phyloP scores from a whole-genome alignment of 2,329 filamentous ascomycete species.

The Ceratocystis diversiconidia region DNA sequence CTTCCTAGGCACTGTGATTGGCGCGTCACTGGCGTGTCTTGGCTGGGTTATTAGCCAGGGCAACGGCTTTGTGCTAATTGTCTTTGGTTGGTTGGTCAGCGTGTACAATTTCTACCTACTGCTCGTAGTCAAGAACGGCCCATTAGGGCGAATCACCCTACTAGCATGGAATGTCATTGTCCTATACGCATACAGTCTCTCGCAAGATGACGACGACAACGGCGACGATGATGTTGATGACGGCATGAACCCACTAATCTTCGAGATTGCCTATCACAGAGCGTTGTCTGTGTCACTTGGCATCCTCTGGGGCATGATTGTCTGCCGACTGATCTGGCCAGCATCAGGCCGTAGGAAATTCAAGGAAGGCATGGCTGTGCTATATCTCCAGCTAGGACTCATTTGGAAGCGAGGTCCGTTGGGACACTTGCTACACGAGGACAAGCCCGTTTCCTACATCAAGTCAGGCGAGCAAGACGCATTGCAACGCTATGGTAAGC shows the following conservation, averaged over 20 bases:
- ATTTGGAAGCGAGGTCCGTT: constrained; percentile 93
- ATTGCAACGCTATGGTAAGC: constrained; percentile 57
- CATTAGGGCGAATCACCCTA: constrained; percentile 84
- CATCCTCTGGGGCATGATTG: constrained; percentile 80
- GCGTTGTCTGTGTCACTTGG: constrained; percentile 75
- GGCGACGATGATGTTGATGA: constrained; percentile 83
- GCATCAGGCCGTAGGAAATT: constrained; percentile 81
- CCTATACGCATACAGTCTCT: constrained; percentile 84
- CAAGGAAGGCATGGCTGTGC: constrained; percentile 73
- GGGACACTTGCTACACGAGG: constrained; percentile 51
- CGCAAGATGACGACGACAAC: constrained; percentile 62
- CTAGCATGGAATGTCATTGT: constrained; percentile 93
- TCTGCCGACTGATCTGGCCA: constrained; percentile 84
- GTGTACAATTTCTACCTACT: constrained; percentile 84
- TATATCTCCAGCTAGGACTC: constrained; percentile 88
- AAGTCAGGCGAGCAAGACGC: constrained; percentile 75
- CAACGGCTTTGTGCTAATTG: constrained; percentile 59
- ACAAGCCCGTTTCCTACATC: constrained; percentile 56
- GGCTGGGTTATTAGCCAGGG: constrained; percentile 66
- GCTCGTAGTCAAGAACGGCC: constrained; percentile 66
- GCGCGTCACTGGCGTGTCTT: constrained; percentile 58
- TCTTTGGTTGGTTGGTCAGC: constrained; percentile 69
- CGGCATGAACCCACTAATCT: constrained; percentile 67
- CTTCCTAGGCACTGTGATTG: constrained; percentile 73
- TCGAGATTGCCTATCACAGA: constrained; percentile 76